These are phyloP conservation scores for Penicillium sp. DNA, from an alignment of 2,329 filamentous ascomycete genomes.

Conservation along the genomic window DNA sequence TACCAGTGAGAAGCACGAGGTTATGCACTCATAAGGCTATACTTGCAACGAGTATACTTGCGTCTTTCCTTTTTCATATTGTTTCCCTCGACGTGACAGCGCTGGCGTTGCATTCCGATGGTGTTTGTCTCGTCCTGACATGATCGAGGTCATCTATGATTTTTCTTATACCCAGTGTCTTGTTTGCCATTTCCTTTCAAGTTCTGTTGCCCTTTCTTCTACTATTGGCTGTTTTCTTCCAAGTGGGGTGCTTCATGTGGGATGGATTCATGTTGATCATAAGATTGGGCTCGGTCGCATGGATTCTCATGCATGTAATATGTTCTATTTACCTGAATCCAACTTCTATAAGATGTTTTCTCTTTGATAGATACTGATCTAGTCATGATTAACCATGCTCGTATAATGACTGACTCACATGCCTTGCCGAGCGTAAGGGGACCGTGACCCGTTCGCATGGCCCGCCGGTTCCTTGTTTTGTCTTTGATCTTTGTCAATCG, in stretches of 20 bases:
- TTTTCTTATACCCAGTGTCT: neutral
- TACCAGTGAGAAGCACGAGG: conserved; percentile 12
- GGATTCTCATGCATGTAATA: too few species aligned
- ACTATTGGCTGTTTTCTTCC: conserved; percentile 19
- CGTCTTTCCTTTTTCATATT: neutral
- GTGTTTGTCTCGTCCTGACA: conserved; percentile 1
- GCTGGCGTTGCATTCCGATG: conserved; percentile 13
- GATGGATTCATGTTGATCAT: conserved; percentile 15
- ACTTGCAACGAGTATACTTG: too few species aligned
- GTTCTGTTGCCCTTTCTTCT: conserved; percentile 6
- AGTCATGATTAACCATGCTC: too few species aligned
- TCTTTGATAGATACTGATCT: too few species aligned
- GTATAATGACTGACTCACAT: too few species aligned
- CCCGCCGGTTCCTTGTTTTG: too few species aligned
- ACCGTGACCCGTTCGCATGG: neutral
- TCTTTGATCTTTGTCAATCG: too few species aligned
- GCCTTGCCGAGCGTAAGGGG: too few species aligned
- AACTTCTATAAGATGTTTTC: too few species aligned
- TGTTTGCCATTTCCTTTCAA: conserved; percentile 6
- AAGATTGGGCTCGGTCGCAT: conserved; percentile 3
- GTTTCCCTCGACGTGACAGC: conserved; percentile 5
- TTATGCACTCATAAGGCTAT: conserved; percentile 5
- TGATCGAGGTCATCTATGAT: conserved; percentile 1
- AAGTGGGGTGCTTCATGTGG: too few species aligned
- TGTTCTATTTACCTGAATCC: too few species aligned